A percentile compares a stretch with the other conserved stretches of the same genome.
phyloP scores from a whole-genome alignment of 1,284 basidiomycete species.

The Microbotryum lychnidis-dioicae region DNA sequence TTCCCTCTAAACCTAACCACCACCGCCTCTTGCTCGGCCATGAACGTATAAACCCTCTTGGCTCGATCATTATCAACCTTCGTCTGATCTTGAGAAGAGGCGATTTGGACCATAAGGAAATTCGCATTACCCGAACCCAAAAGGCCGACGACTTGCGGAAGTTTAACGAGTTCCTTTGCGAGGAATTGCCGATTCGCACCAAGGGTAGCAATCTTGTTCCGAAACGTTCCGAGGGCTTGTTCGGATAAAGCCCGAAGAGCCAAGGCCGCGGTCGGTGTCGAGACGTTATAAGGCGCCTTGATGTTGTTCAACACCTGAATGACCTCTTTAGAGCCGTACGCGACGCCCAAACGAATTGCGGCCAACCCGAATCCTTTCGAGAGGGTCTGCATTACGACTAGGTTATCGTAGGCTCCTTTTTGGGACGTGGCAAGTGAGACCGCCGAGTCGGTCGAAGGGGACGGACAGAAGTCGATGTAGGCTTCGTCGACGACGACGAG shows the following conservation, averaged over 20 bases:
- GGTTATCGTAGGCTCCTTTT: conserved; percentile 68
- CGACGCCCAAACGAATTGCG: conserved; percentile 90
- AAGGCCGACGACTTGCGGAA: conserved; percentile 52
- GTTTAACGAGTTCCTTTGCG: not conserved
- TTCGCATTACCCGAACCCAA: conserved; percentile 86
- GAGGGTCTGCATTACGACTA: conserved; percentile 89
- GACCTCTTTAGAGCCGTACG: conserved; percentile 77
- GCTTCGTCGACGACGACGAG: conserved; percentile 94
- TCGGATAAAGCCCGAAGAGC: conserved; percentile 69
- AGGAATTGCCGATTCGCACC: conserved; percentile 26
- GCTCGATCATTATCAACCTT: conserved; percentile 64
- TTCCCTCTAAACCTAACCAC: conserved; percentile 84
- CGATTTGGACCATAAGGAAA: conserved; percentile 75
- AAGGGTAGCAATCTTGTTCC: conserved; percentile 28
- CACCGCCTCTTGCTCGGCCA: conserved; percentile 77
- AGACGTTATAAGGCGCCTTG: conserved; percentile 97
- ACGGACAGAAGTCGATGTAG: conserved; percentile 80
- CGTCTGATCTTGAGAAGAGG: conserved; percentile 44
- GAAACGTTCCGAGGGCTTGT: conserved; percentile 52
- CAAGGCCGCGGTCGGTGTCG: conserved; percentile 76
- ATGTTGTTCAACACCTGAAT: conserved; percentile 91
- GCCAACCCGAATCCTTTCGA: conserved; percentile 96
- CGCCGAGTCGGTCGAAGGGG: not conserved
- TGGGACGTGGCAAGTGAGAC: conserved; percentile 28
- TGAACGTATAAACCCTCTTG: conserved; percentile 62